These are phyloP conservation scores for Yamadazyma dushanensis DNA, from an alignment of 1,139 yeast genomes.

Conservation along the genomic window DNA sequence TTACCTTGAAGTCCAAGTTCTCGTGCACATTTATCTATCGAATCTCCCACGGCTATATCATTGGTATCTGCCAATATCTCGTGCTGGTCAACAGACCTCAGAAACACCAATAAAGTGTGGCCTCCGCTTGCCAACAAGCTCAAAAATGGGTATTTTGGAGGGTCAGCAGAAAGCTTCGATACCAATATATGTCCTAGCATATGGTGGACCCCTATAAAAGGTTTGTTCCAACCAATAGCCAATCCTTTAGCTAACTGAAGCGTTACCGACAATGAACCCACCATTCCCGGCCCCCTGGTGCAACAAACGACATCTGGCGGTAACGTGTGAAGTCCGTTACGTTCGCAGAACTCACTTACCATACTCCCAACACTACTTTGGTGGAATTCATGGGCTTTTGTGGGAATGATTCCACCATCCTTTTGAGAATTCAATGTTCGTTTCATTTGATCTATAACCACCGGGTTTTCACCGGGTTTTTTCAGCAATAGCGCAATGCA, in stretches of 20 bases:
- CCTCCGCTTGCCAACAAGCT: constrained; percentile 91
- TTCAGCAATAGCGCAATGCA: constrained; percentile 79
- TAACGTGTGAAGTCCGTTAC: constrained; percentile 23
- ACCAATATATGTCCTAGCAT: constrained; percentile 90
- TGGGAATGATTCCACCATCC: constrained; percentile 87
- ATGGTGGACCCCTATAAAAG: constrained; percentile 89
- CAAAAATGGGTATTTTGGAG: constrained; percentile 73
- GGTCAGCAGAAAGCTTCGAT: constrained; percentile 52
- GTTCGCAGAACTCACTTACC: constrained; percentile 25
- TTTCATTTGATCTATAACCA: constrained; percentile 59
- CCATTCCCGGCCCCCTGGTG: constrained; percentile 98
- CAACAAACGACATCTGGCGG: constrained; percentile 82
- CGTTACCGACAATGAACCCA: constrained; percentile 82
- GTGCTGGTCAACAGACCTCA: constrained; percentile 62
- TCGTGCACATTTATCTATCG: constrained; percentile 89
- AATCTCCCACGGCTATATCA: constrained; percentile 93
- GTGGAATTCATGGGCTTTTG: constrained; percentile 81
- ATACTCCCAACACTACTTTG: constrained; percentile 46
- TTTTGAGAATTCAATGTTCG: constrained; percentile 63
- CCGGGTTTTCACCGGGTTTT: constrained; percentile 36
- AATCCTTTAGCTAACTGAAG: constrained; percentile 85
- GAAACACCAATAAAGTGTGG: constrained; percentile 83
- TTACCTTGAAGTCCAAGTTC: constrained; percentile 77
- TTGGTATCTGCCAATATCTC: constrained; percentile 70
- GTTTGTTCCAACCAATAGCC: constrained; percentile 71